Evolutionary conservation across 2,329 filamentous ascomycete genomes (phyloP).

Genomic region (Pseudocercospora pini-densiflorae): DNA sequence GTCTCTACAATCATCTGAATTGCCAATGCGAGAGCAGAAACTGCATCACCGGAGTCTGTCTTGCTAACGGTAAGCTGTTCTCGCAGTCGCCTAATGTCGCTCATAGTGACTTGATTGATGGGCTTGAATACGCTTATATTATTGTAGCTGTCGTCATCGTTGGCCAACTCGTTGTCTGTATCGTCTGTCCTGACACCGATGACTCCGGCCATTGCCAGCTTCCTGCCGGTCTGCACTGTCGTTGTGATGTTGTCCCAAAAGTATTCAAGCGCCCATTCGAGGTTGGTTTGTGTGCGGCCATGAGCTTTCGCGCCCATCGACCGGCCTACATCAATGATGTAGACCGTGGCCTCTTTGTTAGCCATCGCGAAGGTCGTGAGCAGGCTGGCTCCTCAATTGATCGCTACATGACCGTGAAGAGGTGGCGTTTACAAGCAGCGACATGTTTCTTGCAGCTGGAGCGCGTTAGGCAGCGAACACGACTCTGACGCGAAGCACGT

Average conservation of each 20-base stretch:
- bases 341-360: slow-evolving; percentile 90
- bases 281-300: slow-evolving; percentile 75
- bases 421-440: slow-evolving; percentile 7
- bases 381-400: background rate
- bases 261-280: slow-evolving; percentile 89
- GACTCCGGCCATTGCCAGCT: slow-evolving; percentile 76
- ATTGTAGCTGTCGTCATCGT: slow-evolving; percentile 71
- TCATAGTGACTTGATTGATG: slow-evolving; percentile 69
- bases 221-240: slow-evolving; percentile 71
- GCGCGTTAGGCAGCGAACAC: background rate
- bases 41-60: slow-evolving; percentile 74
- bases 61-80: slow-evolving; percentile 67
- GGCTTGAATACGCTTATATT: slow-evolving; percentile 75
- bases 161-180: slow-evolving; percentile 69
- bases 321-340: slow-evolving; percentile 83
- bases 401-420: slow-evolving; percentile 5
- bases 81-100: slow-evolving; percentile 69
- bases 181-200: slow-evolving; percentile 80
- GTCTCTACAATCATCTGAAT: slow-evolving; percentile 81
- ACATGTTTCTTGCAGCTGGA: background rate
- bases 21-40: slow-evolving; percentile 85
- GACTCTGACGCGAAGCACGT: background rate
- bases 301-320: slow-evolving; percentile 78
- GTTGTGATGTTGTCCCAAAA: slow-evolving; percentile 91
- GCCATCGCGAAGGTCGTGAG: slow-evolving; percentile 64